Evolutionary conservation across 2,329 filamentous ascomycete genomes (phyloP).

Genomic region (Diatrype stigma): DNA sequence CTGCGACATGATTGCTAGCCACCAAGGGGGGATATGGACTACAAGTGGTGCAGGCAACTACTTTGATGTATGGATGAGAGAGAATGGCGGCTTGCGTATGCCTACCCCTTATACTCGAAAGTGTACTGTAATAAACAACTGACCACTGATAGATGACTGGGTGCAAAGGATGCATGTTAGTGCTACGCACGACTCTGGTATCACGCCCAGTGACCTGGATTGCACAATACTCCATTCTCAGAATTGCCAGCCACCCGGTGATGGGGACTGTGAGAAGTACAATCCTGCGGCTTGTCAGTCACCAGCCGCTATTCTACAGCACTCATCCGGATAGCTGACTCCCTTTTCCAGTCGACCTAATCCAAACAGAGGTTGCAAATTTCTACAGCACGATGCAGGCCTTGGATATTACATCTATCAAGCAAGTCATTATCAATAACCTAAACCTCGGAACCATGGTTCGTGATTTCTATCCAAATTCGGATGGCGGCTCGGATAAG

Average conservation of each 20-base stretch:
- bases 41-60: too few relatives aligned
- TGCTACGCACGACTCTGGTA: background rate
- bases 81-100: too few relatives aligned
- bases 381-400: background rate
- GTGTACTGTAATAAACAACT: too few relatives aligned
- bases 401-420: background rate
- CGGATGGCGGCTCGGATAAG: too few relatives aligned
- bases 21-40: too few relatives aligned
- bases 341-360: background rate
- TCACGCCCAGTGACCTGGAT: background rate
- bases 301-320: background rate
- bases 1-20: too few relatives aligned
- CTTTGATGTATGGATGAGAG: too few relatives aligned
- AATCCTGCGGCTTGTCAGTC: background rate
- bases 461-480: background rate
- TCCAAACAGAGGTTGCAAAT: background rate
- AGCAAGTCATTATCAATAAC: background rate
- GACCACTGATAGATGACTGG: background rate
- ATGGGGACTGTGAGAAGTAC: background rate
- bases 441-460: background rate
- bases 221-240: background rate
- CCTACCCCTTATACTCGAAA: too few relatives aligned
- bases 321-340: background rate
- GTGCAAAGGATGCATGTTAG: background rate
- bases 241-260: background rate